A percentile compares a stretch with the other conserved stretches of the same genome.
Evolutionary conservation across 1,139 yeast species (phyloP).

Genomic region (Candida dubliniensis): DNA sequence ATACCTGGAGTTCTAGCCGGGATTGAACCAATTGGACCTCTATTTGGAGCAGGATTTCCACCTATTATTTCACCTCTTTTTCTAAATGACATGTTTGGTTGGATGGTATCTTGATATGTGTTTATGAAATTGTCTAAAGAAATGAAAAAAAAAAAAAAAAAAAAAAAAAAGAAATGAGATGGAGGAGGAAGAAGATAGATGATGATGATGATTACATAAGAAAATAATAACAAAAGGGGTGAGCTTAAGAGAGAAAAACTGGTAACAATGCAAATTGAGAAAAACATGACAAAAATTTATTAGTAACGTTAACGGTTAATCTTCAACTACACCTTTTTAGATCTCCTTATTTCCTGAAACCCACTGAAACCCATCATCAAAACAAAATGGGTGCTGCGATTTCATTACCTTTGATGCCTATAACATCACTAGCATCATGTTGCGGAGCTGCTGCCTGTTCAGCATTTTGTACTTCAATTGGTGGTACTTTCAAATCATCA

Average conservation of each 20-base stretch:
- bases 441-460: conserved; percentile 84
- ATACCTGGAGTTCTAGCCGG: conserved; percentile 21
- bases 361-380: too few species aligned
- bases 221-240: neutral
- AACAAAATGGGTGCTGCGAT: conserved; percentile 76
- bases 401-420: conserved; percentile 68
- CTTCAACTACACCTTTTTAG: too few species aligned
- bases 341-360: too few species aligned
- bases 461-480: conserved; percentile 60
- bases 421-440: conserved; percentile 71
- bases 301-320: too few species aligned
- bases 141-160: conserved; percentile 1
- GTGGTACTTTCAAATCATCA: conserved; percentile 65
- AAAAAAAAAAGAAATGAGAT: conserved; percentile 1
- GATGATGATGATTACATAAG: too few species aligned
- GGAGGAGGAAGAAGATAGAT: neutral
- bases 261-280: neutral
- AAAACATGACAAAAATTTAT: neutral
- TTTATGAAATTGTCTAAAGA: neutral
- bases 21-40: conserved; percentile 8
- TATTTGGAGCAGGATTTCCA: conserved; percentile 16
- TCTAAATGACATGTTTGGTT: conserved; percentile 59
- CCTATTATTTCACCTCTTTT: conserved; percentile 64
- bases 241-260: neutral
- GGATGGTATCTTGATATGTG: neutral